Evolutionary conservation across 2,329 filamentous ascomycete species (phyloP).

Genomic region (Pseudopyricularia javanii): DNA sequence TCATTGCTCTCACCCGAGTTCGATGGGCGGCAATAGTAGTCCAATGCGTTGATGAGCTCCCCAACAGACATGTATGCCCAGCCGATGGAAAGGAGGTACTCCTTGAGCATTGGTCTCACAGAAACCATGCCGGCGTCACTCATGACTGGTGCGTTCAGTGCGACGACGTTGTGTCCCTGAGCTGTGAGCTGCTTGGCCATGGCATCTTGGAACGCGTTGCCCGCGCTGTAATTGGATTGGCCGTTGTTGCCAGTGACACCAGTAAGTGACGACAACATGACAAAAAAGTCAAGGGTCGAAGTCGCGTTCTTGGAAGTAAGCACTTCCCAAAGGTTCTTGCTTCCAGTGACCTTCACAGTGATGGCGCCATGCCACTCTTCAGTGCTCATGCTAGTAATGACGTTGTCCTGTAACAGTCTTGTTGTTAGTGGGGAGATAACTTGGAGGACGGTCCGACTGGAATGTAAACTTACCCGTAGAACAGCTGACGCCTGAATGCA

Average conservation of each 20-base stretch:
- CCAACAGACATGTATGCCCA: background rate
- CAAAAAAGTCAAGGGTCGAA: conserved; percentile 16
- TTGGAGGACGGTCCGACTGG: background rate
- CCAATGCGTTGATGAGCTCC: background rate
- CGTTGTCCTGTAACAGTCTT: conserved; percentile 4
- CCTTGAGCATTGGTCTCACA: background rate
- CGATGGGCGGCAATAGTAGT: background rate
- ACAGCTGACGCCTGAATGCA: background rate
- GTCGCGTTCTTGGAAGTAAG: background rate
- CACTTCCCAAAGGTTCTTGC: conserved; percentile 16
- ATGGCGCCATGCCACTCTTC: conserved; percentile 7
- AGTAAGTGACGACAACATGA: conserved; percentile 14
- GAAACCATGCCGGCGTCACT: background rate
- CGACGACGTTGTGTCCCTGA: background rate
- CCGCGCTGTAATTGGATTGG: conserved; percentile 17
- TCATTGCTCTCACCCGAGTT: background rate
- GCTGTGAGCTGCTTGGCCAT: conserved; percentile 17
- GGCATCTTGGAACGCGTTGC: conserved; percentile 20
- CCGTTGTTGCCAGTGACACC: conserved; percentile 11
- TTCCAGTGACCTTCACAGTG: conserved; percentile 17
- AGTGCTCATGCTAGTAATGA: conserved; percentile 1
- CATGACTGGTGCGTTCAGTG: background rate
- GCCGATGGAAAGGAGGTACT: background rate
- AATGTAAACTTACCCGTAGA: background rate
- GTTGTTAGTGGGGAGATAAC: background rate